Conservation (phyloP, 2,329 filamentous ascomycete species). For the Fusarium floridanum region DNA sequence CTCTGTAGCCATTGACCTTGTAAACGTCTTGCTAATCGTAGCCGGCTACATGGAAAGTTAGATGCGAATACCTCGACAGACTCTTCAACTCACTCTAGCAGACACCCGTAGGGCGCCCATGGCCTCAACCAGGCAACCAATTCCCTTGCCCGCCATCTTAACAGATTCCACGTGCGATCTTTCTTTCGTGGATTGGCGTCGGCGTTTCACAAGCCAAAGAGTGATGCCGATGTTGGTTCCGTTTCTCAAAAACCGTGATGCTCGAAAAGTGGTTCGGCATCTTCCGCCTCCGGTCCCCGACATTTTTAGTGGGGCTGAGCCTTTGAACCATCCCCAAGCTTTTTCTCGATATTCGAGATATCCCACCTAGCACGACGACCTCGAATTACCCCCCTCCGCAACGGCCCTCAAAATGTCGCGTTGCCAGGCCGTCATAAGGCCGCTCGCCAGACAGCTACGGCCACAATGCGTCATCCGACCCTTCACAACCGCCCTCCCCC, state of each 20-base stretch:
- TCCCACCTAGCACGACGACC: neutral
- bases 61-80: conserved; percentile 15
- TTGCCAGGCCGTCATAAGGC: conserved; percentile 70
- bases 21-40: conserved; percentile 56
- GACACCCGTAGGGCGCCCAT: conserved; percentile 64
- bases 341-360: conserved; percentile 43
- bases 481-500: conserved; percentile 52
- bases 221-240: conserved; percentile 22
- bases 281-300: conserved; percentile 45
- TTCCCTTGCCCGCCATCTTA: conserved; percentile 62
- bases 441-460: conserved; percentile 67
- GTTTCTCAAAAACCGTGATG: conserved; percentile 45
- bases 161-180: neutral
- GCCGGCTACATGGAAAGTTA: conserved; percentile 48
- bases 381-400: neutral
- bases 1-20: conserved; percentile 70
- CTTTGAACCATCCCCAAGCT: conserved; percentile 42
- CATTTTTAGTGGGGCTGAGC: conserved; percentile 47
- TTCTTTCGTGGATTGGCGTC: conserved; percentile 22
- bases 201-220: neutral
- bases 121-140: conserved; percentile 65
- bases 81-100: conserved; percentile 52
- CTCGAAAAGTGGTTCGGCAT: conserved; percentile 45
- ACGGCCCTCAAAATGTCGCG: conserved; percentile 63
- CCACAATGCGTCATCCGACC: conserved; percentile 54